Base-by-base conservation (phyloP, 805 yeast species). In the Kuraishia floccosa region DNA sequence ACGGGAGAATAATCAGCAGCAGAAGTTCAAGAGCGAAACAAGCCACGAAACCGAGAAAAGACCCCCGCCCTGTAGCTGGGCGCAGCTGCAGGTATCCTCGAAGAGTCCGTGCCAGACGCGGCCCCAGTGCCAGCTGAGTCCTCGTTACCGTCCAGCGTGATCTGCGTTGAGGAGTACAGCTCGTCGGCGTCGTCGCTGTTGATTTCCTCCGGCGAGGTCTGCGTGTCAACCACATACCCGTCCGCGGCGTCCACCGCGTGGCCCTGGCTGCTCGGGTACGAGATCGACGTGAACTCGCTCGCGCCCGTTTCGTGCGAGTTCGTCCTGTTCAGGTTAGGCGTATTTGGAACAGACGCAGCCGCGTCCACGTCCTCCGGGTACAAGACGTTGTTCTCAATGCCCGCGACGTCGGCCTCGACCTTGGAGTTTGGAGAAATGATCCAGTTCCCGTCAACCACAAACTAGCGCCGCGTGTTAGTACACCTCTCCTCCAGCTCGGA, bases 401-500 rank as follows among this genome's bases (percentile, higher is more conserved):
- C 78, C 22, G 54, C 38, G 8, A 30, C 36, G 40, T 67, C 75
- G 13, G 36, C 49, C 39, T 61, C 63, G 21, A 52, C 41, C 26
- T 52, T 52, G 37, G 65, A 64, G 21, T 41, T 31, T 1, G 50
- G 44, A 13, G 66, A 57, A 5, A 65, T 58, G 16, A 45, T 30
- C 81, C 81, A 74, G 25, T 56, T 57, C 11, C 68, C 76, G 43
- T 73, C 79, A 28, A 73, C 79, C 28, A 74, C 65, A 47, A 66
- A 74, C 41, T 50, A 26, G 7, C 18, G 17, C 6, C 17, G 12
- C 10, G 21, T 13, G 18, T 21, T 15, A 18, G 24, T 9, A n/a
- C n/a, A n/a, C n/a, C n/a, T n/a, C n/a, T n/a, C n/a, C n/a, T n/a
- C n/a, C n/a, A n/a, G n/a, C 17, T 25, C 14, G 28, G 5, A 15